Conservation (phyloP, 163 green algal species). For the Smithsoniella earleae region DNA sequence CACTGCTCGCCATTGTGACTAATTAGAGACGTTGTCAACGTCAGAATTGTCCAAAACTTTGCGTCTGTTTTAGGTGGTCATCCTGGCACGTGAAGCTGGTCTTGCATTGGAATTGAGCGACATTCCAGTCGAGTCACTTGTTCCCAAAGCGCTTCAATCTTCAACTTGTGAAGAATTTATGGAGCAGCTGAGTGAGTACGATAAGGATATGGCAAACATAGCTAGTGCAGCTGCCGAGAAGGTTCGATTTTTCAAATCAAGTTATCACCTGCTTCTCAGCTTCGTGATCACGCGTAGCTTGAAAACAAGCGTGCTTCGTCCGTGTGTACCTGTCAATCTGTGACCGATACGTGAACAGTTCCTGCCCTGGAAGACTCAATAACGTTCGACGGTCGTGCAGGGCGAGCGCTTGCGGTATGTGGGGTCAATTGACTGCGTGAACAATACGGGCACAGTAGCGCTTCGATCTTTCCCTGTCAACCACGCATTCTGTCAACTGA, state of each 20-base stretch:
- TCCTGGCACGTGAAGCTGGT: conserved; percentile 75
- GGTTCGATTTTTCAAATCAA: too few species aligned
- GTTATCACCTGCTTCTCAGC: conserved; percentile 47
- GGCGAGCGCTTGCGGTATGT: conserved; percentile 68
- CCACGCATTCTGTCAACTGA: conserved; percentile 85
- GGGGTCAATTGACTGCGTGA: conserved; percentile 36
- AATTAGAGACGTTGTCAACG: too few species aligned
- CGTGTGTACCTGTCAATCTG: too few species aligned
- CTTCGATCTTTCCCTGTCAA: conserved; percentile 56
- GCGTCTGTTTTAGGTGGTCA: too few species aligned
- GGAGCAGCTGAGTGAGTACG: conserved; percentile 67
- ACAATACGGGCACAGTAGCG: conserved; percentile 34
- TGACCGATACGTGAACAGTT: too few species aligned
- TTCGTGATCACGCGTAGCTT: too few species aligned
- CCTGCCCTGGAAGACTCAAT: too few species aligned
- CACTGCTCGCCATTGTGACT: too few species aligned
- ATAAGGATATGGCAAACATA: conserved; percentile 64
- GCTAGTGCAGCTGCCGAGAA: conserved; percentile 56
- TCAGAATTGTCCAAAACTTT: too few species aligned
- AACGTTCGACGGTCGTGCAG: too few species aligned
- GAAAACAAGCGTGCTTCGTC: too few species aligned
- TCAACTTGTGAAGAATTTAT: conserved; percentile 68
- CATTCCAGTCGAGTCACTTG: conserved; percentile 78
- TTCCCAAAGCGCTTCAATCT: conserved; percentile 49
- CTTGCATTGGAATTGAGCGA: conserved; percentile 73